Conservation (phyloP, 1,139 yeast genomes). For the Zygosaccharomyces pseudobailii region DNA sequence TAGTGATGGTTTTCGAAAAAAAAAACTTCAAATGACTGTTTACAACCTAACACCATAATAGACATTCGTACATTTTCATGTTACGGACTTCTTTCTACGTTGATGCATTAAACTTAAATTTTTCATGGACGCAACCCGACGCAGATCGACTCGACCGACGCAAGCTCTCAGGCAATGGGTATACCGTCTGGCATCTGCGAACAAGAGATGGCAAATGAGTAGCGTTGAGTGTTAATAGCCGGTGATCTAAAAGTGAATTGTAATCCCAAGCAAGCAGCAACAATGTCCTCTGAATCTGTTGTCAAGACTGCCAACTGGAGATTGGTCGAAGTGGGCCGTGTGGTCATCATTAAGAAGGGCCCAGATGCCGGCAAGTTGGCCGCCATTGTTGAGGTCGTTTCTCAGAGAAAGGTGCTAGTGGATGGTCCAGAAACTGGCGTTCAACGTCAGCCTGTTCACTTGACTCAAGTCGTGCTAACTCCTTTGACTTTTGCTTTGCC, state of each 20-base stretch:
- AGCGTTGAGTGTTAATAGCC: not conserved
- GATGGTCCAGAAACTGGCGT: slow-evolving; percentile 92
- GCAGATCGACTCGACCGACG: slow-evolving; percentile 1
- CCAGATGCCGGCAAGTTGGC: slow-evolving; percentile 74
- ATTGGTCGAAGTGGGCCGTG: slow-evolving; percentile 99
- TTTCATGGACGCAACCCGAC: not conserved
- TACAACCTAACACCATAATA: not conserved
- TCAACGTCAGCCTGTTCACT: slow-evolving; percentile 86
- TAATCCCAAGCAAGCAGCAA: slow-evolving; percentile 9
- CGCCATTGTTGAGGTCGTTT: slow-evolving; percentile 95
- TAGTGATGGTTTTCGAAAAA: not conserved
- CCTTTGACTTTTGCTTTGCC: slow-evolving; percentile 86
- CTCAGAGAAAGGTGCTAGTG: slow-evolving; percentile 94
- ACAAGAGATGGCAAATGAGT: slow-evolving; percentile 1
- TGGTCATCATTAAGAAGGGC: slow-evolving; percentile 83
- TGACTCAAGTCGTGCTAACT: slow-evolving; percentile 87
- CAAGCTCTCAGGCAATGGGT: not conserved
- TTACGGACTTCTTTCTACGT: not conserved
- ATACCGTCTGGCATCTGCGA: slow-evolving; percentile 5
- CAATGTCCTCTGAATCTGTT: slow-evolving; percentile 64
- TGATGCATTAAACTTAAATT: not conserved
- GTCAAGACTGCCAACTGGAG: slow-evolving; percentile 99
- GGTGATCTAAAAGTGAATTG: not conserved
- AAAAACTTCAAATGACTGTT: not conserved
- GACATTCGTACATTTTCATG: not conserved